These are phyloP conservation scores for Vigna unguiculata DNA, from an alignment of 306 rosid genomes.

Conservation along the genomic window DNA sequence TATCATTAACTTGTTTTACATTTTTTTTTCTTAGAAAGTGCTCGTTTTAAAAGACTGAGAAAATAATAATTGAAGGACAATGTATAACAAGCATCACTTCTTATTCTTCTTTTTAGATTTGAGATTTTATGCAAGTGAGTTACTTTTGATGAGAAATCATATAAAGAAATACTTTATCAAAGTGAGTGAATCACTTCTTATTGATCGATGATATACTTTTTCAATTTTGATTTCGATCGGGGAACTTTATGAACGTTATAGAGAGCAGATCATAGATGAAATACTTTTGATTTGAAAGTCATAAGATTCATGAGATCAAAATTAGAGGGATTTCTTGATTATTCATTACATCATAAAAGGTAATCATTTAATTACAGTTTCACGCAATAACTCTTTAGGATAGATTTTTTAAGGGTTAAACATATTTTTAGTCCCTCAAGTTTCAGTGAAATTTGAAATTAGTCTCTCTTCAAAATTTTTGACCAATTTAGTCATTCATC, in stretches of 20 bases:
- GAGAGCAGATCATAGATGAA: not conserved
- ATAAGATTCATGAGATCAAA: not conserved
- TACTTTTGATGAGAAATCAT: conserved; percentile 1
- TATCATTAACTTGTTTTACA: not conserved
- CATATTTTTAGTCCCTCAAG: too few species aligned
- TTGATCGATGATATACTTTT: not conserved
- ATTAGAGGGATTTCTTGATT: too few species aligned
- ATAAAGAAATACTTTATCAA: conserved; percentile 33
- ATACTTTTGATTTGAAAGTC: not conserved
- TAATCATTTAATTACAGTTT: too few species aligned
- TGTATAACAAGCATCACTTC: too few species aligned
- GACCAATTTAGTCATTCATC: too few species aligned
- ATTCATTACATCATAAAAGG: too few species aligned
- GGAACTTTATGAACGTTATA: conserved; percentile 2
- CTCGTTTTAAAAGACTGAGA: not conserved
- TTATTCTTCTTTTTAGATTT: not conserved
- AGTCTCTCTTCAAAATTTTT: too few species aligned
- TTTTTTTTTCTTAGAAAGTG: not conserved
- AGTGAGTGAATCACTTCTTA: conserved; percentile 15
- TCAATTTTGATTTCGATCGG: conserved; percentile 18
- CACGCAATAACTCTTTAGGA: too few species aligned
- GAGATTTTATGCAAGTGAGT: not conserved
- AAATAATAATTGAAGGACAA: not conserved
- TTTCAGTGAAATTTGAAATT: too few species aligned
- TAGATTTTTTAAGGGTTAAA: too few species aligned